Conservation (phyloP, 2,329 filamentous ascomycete genomes). For the Colletotrichum musicola region DNA sequence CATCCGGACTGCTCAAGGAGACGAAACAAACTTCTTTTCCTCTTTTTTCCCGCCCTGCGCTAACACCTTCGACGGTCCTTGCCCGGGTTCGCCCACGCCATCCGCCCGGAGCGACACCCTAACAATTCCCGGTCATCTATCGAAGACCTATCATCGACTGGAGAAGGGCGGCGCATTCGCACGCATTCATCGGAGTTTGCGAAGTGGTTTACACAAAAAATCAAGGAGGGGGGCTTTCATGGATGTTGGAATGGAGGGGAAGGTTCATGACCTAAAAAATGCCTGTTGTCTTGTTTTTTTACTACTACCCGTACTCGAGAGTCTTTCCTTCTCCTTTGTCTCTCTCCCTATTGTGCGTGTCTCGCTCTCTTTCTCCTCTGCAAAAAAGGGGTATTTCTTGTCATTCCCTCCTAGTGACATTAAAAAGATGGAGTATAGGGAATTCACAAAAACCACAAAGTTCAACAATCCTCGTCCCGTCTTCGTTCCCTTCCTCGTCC, state of each 20-base stretch:
- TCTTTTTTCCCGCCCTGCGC: conserved; percentile 7
- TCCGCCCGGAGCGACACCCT: conserved; percentile 1
- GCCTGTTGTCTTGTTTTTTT: conserved; percentile 10
- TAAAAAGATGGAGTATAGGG: conserved; percentile 28
- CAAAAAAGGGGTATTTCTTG: too few species aligned
- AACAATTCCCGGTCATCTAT: conserved; percentile 24
- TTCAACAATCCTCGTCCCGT: conserved; percentile 17
- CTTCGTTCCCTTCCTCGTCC: neutral
- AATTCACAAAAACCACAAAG: conserved; percentile 31
- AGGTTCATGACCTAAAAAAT: conserved; percentile 29
- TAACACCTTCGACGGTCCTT: conserved; percentile 33
- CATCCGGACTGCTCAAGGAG: conserved; percentile 29
- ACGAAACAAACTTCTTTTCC: conserved; percentile 18
- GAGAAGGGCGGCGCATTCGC: conserved; percentile 38
- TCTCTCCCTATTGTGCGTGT: neutral
- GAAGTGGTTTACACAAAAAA: conserved; percentile 38
- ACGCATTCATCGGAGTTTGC: conserved; percentile 41
- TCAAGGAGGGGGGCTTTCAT: conserved; percentile 13
- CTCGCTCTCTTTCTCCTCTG: conserved; percentile 28
- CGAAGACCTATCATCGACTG: conserved; percentile 32
- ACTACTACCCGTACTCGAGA: neutral
- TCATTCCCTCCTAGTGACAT: conserved; percentile 24
- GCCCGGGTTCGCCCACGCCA: conserved; percentile 17
- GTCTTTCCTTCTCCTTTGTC: conserved; percentile 33
- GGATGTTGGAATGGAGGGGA: conserved; percentile 38